Percentiles rank a stretch among this genome's conserved stretches.
Conservation (phyloP, 257 asterid genomes). For the Solanum bulbocastanum region DNA sequence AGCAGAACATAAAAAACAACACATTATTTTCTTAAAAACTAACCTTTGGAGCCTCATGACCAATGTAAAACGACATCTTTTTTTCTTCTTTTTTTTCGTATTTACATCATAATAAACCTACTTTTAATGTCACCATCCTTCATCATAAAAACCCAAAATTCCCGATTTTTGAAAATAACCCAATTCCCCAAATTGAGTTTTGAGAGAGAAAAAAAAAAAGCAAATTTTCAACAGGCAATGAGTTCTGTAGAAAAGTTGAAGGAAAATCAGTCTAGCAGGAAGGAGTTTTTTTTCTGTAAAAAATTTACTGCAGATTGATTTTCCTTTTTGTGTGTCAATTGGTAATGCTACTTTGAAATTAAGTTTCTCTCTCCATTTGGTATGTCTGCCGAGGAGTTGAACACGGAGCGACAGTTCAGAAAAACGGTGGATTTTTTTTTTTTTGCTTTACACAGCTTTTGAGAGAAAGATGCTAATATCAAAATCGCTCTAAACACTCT, state of each 20-base stretch:
- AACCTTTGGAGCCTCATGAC: constrained; percentile 97
- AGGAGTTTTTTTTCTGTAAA: neutral
- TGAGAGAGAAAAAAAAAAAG: neutral
- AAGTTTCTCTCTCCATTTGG: neutral
- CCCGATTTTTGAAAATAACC: neutral
- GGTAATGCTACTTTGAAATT: neutral
- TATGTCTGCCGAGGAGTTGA: constrained; percentile 46
- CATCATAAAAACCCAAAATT: constrained; percentile 2
- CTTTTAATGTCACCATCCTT: constrained; percentile 16
- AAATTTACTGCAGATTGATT: neutral
- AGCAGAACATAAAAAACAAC: neutral
- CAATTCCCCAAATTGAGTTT: neutral
- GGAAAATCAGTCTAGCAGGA: neutral
- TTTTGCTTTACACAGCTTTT: neutral
- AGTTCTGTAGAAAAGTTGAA: neutral
- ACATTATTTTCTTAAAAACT: neutral
- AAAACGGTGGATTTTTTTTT: neutral
- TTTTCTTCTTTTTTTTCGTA: constrained; percentile 29
- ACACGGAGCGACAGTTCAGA: constrained; percentile 76
- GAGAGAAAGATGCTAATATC: neutral
- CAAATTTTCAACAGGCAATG: neutral
- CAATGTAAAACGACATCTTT: constrained; percentile 70
- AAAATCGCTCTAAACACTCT: neutral
- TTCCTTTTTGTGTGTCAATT: neutral
- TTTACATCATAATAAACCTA: constrained; percentile 44